Evolutionary conservation across 1,284 basidiomycete species (phyloP), one percentile per base, ranked within the genome.

Genomic region (Sanghuangporus baumii): DNA sequence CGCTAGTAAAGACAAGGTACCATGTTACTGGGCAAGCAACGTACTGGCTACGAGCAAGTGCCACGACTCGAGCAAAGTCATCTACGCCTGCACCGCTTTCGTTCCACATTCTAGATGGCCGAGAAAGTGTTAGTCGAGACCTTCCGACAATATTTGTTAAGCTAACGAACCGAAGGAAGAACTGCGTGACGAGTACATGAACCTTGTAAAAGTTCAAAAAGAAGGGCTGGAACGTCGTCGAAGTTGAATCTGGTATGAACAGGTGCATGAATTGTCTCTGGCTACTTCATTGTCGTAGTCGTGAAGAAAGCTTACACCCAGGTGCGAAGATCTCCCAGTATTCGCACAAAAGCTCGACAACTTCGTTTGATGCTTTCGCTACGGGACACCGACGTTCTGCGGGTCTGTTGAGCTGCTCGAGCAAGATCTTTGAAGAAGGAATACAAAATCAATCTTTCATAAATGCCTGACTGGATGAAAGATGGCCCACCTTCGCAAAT

Each of bases 141-240:
- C 12, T 20, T 34, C 46, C 11, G 26, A 31, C 38, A 12, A 34
- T 43, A n/a, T 16, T 31, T 26, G 37, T 31, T 9, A 20, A 9
- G 43, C 63, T 31, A 9, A 62, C 71, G 62, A 59, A 75, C 65
- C 93, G 85, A 34, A 95, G 76, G 78, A 97, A 97, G 79, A 98
- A 97, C 61, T 86, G 86, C 34, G 92, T 85, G 1, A 91, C 91
- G 3, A 96, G 78, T 6, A 83, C 79, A 74, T 98, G 96, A 9
- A 96, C 87, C 64, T 85, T 87, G 67, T 84, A 82, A 71, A 96
- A 93, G 69, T 93, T 91, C 65, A 98, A 81, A 73, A 98, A 89
- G 77, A 95, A 94, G 0, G 94, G 93, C 68, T 93, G 89, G 74
- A 93, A 96, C 1, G 87, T 84, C 1, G 91, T 89, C 3, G 91